Evolutionary conservation across 345 rosid species (phyloP), one percentile per base, ranked within the genome.

Genomic region (Syzygium aqueum): DNA sequence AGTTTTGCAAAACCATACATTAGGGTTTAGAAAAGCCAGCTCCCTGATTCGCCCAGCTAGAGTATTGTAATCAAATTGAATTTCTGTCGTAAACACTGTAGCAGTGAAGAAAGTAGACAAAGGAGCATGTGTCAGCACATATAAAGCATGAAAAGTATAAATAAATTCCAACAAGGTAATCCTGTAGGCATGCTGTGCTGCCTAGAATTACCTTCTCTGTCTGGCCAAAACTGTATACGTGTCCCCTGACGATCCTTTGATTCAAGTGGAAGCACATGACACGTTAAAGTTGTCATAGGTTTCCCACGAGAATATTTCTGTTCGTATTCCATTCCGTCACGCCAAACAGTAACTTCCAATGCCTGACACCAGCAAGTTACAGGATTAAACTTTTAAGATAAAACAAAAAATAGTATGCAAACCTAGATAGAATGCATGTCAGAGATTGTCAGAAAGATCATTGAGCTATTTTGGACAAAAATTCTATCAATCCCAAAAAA

Each of bases 281-380:
- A 89, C 13, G 91, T 92, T 52, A 98, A 92, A 86, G 91, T 57
- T 9, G 94, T 92, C 84, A 93, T 88, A 67, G 99, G 98, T 87
- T 94, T 98, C 63, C 99, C 99, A 46, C 97, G 97, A 86, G 98
- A 94, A 93, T 98, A 98, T 52, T 87, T 94, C 91, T 98, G 99
- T 84, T 82, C 89, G 93, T 92, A 93, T 88, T 94, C 98, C 92
- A 90, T 91, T 87, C 97, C 97, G 87, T 96, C 95, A 88, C 99
- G 97, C 99, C 98, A 96, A 84, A 98, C 98, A 12, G 96, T 94
- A 78, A 98, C 94, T 89, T 96, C 98, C 87, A 98, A 87, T 63
- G 91, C 90, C 99, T 98, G 90, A 30, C 86, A 51, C 85, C 91
- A 85, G 82, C 85, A 28, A 88, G 52, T 23, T 52, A 73, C 37